These are phyloP conservation scores for Neonectria sp. DNA, from an alignment of 2,329 filamentous ascomycete genomes.

Conservation along the genomic window DNA sequence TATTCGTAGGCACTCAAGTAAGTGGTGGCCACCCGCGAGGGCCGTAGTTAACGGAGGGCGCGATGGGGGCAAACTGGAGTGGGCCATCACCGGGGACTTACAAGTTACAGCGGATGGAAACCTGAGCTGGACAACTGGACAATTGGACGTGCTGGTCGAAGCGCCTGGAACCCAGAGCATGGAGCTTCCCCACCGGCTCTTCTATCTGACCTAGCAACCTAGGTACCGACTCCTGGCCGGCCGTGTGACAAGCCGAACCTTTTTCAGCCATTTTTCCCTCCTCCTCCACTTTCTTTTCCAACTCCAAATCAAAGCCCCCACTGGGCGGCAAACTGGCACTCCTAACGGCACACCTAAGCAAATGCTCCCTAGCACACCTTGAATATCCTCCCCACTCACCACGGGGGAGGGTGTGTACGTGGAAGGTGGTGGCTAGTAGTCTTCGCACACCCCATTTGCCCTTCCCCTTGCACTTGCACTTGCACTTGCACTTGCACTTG, in stretches of 20 bases:
- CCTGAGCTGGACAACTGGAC: background rate
- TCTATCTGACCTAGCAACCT: background rate
- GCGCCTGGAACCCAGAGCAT: conserved; percentile 19
- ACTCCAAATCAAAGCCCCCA: background rate
- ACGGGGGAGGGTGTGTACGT: background rate
- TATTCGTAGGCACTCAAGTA: too few relatives aligned
- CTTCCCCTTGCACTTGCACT: background rate
- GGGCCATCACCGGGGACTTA: background rate
- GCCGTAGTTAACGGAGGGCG: too few relatives aligned
- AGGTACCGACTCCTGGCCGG: conserved; percentile 2
- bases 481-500: background rate
- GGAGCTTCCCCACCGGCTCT: conserved; percentile 16
- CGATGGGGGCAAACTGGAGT: too few relatives aligned
- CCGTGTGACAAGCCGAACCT: conserved; percentile 29
- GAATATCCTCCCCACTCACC: background rate
- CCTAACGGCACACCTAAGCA: conserved; percentile 14
- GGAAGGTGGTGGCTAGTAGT: too few relatives aligned
- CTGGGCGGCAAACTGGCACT: background rate
- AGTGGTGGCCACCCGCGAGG: too few relatives aligned
- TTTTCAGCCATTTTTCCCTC: conserved; percentile 9
- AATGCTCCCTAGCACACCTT: conserved; percentile 5
- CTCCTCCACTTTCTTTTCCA: background rate
- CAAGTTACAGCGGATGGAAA: background rate
- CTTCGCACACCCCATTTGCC: background rate
- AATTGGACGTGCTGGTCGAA: conserved; percentile 13